phyloP scores from a whole-genome alignment of 352 stramenopile genomes.

The Phytophthora cactorum region DNA sequence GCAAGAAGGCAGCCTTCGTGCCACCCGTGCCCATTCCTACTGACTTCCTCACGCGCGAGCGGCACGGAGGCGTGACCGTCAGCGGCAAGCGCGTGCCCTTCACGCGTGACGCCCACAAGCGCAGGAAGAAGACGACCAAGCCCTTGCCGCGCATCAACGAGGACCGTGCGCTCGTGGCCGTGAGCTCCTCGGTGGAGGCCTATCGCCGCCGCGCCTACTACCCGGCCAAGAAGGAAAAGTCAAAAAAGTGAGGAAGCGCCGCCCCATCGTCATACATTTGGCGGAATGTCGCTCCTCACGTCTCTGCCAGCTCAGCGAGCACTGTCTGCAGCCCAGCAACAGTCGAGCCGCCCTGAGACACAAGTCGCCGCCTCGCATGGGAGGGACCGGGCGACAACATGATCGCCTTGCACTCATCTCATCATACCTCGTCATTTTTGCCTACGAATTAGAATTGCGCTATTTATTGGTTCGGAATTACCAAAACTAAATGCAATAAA shows the following conservation, averaged over 20 bases:
- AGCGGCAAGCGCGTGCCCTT: conserved; percentile 49
- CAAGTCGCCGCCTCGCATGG: conserved; percentile 4
- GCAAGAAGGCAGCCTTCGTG: conserved; percentile 22
- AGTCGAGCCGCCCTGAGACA: conserved; percentile 20
- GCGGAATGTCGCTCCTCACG: conserved; percentile 5
- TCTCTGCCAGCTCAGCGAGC: conserved; percentile 6
- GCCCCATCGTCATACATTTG: neutral
- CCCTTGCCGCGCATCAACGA: conserved; percentile 39
- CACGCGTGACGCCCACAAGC: conserved; percentile 41
- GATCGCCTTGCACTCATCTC: conserved; percentile 2
- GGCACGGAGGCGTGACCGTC: conserved; percentile 42
- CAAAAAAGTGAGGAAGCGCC: conserved; percentile 34
- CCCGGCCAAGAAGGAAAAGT: conserved; percentile 38
- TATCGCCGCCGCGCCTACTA: conserved; percentile 55
- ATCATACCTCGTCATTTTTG: conserved; percentile 15
- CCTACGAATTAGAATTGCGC: conserved; percentile 25
- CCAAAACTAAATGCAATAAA: conserved; percentile 29
- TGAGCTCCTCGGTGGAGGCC: conserved; percentile 35
- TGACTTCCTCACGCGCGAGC: conserved; percentile 42
- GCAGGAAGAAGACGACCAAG: conserved; percentile 24
- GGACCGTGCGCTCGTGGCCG: conserved; percentile 28
- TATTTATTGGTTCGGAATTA: conserved; percentile 34
- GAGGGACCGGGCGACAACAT: conserved; percentile 11
- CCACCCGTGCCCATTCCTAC: conserved; percentile 36
- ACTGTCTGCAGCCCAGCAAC: neutral